Conservation (phyloP, 2,329 filamentous ascomycete genomes). For the Capronia coronata region DNA sequence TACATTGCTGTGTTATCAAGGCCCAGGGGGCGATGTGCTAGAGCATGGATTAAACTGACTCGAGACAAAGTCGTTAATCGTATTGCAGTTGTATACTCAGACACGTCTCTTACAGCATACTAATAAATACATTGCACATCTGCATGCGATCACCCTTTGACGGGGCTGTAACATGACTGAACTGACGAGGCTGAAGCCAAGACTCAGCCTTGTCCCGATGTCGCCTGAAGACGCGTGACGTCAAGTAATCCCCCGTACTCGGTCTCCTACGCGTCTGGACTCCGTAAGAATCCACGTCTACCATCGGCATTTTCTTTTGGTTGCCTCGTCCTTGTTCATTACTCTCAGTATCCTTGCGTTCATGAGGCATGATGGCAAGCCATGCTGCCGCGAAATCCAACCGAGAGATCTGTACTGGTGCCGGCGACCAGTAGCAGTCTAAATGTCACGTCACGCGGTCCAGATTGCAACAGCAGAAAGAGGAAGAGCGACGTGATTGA, state of each 20-base stretch:
- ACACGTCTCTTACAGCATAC: too few relatives aligned
- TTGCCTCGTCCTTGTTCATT: too few relatives aligned
- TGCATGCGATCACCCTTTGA: too few relatives aligned
- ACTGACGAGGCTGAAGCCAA: slow-evolving; percentile 6
- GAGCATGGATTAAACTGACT: too few relatives aligned
- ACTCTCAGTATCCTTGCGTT: too few relatives aligned
- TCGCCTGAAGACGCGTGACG: slow-evolving; percentile 5
- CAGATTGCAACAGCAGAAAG: slow-evolving; percentile 9
- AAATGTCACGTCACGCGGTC: slow-evolving; percentile 6
- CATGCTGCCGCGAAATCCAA: slow-evolving; percentile 13
- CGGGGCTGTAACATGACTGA: too few relatives aligned
- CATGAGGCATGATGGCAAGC: slow-evolving; percentile 22
- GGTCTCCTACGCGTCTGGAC: neutral
- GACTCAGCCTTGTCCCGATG: slow-evolving; percentile 10
- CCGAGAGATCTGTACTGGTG: slow-evolving; percentile 6
- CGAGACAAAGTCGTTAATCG: too few relatives aligned
- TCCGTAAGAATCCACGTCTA: neutral
- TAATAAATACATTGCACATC: too few relatives aligned
- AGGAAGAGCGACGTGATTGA: slow-evolving; percentile 19
- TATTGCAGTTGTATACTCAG: too few relatives aligned
- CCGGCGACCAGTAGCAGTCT: slow-evolving; percentile 11
- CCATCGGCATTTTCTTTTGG: neutral
- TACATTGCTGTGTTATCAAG: too few relatives aligned
- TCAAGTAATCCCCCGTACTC: slow-evolving; percentile 1
- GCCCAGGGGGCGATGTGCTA: too few relatives aligned